Evolutionary conservation across 441 rosid genomes (phyloP).

Genomic region (Populus hybrid): DNA sequence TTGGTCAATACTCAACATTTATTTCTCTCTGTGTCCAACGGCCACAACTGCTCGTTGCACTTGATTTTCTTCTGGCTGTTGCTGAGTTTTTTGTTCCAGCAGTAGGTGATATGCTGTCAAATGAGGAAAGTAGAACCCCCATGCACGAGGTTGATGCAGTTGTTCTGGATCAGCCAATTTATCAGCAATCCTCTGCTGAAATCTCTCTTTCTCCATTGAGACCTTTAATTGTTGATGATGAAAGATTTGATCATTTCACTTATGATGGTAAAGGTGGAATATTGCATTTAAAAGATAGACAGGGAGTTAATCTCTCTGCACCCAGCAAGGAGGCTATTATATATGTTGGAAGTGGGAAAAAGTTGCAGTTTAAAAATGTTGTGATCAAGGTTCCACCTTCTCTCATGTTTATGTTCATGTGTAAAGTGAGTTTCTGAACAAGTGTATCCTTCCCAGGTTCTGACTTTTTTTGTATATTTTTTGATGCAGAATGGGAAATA

Average conservation of each 20-base stretch:
- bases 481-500: conserved; percentile 69
- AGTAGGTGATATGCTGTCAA: conserved; percentile 61
- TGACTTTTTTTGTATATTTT: conserved; percentile 14
- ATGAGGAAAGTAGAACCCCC: conserved; percentile 61
- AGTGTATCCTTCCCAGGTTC: conserved; percentile 4
- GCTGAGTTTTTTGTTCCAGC: conserved; percentile 93
- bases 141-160: conserved; percentile 56
- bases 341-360: conserved; percentile 78
- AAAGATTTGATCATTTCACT: conserved; percentile 64
- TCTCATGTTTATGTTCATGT: conserved; percentile 8
- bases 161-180: conserved; percentile 57
- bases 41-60: conserved; percentile 95
- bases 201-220: conserved; percentile 67
- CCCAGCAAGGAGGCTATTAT: conserved; percentile 73
- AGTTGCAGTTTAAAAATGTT: conserved; percentile 80
- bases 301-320: conserved; percentile 55
- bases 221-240: conserved; percentile 86
- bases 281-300: conserved; percentile 67
- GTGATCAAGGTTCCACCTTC: conserved; percentile 58
- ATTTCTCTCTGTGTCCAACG: conserved; percentile 74
- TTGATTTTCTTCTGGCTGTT: conserved; percentile 93
- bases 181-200: conserved; percentile 65
- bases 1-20: conserved; percentile 57
- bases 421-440: not conserved
- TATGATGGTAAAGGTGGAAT: conserved; percentile 94